Conservation (phyloP, 805 yeast species). For the Tetrapisispora iriomotensis region DNA sequence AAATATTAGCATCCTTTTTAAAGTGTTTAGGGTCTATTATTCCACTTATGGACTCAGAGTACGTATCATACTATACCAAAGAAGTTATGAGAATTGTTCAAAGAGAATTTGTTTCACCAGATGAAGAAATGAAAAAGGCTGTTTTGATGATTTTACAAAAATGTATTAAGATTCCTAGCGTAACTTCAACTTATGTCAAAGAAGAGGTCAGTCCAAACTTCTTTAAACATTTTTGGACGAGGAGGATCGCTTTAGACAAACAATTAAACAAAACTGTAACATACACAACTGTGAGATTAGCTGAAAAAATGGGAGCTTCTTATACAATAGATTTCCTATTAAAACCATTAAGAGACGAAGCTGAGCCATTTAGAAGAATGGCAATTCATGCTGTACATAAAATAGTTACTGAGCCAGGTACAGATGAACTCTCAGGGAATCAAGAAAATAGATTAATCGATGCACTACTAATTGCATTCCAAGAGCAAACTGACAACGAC, state of each 20-base stretch:
- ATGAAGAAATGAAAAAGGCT: conserved; percentile 75
- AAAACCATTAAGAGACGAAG: conserved; percentile 61
- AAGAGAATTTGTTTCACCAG: conserved; percentile 71
- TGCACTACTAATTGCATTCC: conserved; percentile 71
- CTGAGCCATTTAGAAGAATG: conserved; percentile 73
- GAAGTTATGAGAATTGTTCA: conserved; percentile 60
- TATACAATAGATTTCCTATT: conserved; percentile 50
- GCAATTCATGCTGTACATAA: conserved; percentile 59
- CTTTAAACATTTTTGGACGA: conserved; percentile 67
- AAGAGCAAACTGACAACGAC: conserved; percentile 60
- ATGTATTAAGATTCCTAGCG: conserved; percentile 52
- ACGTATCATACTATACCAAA: conserved; percentile 64
- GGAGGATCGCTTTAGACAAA: conserved; percentile 65
- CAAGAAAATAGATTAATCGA: conserved; percentile 64
- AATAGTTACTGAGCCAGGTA: conserved; percentile 41
- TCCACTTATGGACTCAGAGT: conserved; percentile 80
- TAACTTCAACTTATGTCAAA: conserved; percentile 41
- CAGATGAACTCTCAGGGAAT: conserved; percentile 51
- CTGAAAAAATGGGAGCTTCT: conserved; percentile 58
- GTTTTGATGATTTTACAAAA: conserved; percentile 59
- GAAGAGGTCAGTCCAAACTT: conserved; percentile 51
- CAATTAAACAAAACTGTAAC: conserved; percentile 51
- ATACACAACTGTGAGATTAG: conserved; percentile 59
- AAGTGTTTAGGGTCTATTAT: conserved; percentile 70
- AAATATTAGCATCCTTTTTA: conserved; percentile 62